Percentiles rank a stretch among this genome's conserved stretches.
These are phyloP conservation scores for Arctostaphylos glauca DNA, from an alignment of 148 eudicot species.

Conservation along the genomic window DNA sequence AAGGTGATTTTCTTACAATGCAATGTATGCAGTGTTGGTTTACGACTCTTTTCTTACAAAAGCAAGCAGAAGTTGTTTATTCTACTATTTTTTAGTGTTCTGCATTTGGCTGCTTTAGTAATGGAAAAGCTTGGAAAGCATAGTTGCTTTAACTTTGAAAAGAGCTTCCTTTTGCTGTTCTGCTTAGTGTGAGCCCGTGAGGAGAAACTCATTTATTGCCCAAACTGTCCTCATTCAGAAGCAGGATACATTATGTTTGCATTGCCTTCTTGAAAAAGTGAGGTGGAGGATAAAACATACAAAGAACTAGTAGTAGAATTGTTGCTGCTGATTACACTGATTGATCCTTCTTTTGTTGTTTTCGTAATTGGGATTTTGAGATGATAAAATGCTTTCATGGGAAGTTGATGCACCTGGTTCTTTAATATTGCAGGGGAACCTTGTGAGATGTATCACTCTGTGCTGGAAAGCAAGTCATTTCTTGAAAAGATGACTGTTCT, in stretches of 20 bases:
- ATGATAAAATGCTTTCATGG: neutral
- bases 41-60: neutral
- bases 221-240: neutral
- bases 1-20: neutral
- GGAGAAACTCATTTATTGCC: neutral
- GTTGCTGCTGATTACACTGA: neutral
- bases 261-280: neutral
- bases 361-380: neutral
- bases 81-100: neutral
- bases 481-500: slow-evolving; percentile 97
- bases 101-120: no score
- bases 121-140: neutral
- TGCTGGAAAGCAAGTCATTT: slow-evolving; percentile 97
- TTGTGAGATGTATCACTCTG: slow-evolving; percentile 83
- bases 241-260: neutral
- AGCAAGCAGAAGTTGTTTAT: neutral
- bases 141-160: no score
- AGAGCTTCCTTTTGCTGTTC: no score
- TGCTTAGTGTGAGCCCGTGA: neutral
- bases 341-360: neutral
- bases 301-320: neutral
- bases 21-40: neutral
- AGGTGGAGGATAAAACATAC: neutral
- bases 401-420: slow-evolving; percentile 6
- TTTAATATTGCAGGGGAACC: slow-evolving; percentile 69